Evolutionary conservation across 441 rosid species (phyloP).

Genomic region (Cnidoscolus chayamansa): DNA sequence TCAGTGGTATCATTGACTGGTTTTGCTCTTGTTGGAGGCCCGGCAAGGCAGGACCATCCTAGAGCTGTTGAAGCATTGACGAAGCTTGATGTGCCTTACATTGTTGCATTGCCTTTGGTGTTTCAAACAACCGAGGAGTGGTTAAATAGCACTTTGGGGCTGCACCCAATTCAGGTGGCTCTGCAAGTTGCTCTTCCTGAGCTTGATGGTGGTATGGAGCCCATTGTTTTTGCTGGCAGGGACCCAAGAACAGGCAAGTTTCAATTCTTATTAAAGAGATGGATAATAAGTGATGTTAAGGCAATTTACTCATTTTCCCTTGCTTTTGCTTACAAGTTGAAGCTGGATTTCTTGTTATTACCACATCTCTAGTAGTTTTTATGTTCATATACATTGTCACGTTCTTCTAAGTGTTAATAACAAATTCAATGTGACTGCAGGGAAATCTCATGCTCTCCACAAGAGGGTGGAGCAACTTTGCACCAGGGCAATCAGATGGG

Average conservation of each 20-base stretch:
- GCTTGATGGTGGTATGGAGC: conserved; percentile 99
- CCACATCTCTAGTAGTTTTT: not conserved
- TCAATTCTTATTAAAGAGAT: not conserved
- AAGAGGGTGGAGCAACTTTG: conserved; percentile 99
- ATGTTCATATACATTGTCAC: not conserved
- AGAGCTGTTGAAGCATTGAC: conserved; percentile 87
- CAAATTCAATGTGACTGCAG: conserved; percentile 40
- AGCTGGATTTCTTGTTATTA: not conserved
- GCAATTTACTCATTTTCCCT: not conserved
- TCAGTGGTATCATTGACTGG: conserved; percentile 86
- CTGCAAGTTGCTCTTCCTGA: conserved; percentile 97
- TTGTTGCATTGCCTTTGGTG: conserved; percentile 92
- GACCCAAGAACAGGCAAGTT: conserved; percentile 92
- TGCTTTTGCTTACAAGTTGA: not conserved
- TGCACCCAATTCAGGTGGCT: conserved; percentile 99
- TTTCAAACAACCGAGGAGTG: conserved; percentile 99
- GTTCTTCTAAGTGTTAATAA: conserved; percentile 10
- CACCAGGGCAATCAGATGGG: conserved; percentile 95
- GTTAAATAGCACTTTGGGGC: conserved; percentile 89
- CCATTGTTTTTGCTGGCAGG: conserved; percentile 94
- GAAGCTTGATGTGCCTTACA: conserved; percentile 92
- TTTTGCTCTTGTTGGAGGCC: conserved; percentile 98
- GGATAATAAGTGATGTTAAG: not conserved
- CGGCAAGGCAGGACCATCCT: conserved; percentile 98
- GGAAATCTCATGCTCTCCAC: conserved; percentile 99